phyloP scores from a whole-genome alignment of 345 rosid genomes.

The Eucalyptus tenuipes region DNA sequence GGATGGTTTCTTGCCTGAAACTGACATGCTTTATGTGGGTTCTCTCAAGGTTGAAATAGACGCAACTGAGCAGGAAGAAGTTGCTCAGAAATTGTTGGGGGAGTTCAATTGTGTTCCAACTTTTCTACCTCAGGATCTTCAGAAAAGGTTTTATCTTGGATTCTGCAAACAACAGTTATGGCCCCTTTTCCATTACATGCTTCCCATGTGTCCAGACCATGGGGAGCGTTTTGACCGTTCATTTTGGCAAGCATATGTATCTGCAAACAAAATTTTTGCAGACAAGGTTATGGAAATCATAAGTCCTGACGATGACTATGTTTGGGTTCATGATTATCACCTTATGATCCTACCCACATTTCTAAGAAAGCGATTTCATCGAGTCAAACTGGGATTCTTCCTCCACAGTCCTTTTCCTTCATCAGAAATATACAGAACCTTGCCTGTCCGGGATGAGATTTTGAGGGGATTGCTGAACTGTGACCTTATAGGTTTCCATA shows the following conservation, averaged over 20 bases:
- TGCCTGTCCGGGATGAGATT: slow-evolving; percentile 62
- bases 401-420: slow-evolving; percentile 83
- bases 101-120: slow-evolving; percentile 70
- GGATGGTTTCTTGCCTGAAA: slow-evolving; percentile 51
- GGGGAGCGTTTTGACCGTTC: slow-evolving; percentile 64
- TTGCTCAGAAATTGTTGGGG: slow-evolving; percentile 42
- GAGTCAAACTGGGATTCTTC: slow-evolving; percentile 71
- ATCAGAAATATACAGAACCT: slow-evolving; percentile 64
- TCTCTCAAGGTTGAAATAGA: slow-evolving; percentile 53
- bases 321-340: slow-evolving; percentile 81
- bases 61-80: slow-evolving; percentile 48
- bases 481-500: slow-evolving; percentile 73
- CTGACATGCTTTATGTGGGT: slow-evolving; percentile 62
- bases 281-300: slow-evolving; percentile 80
- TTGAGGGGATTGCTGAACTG: slow-evolving; percentile 62
- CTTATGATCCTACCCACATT: slow-evolving; percentile 77
- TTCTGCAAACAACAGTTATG: slow-evolving; percentile 74
- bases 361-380: slow-evolving; percentile 56
- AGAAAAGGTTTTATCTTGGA: slow-evolving; percentile 56
- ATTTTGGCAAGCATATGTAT: slow-evolving; percentile 73
- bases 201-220: slow-evolving; percentile 74
- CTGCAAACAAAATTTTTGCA: slow-evolving; percentile 69
- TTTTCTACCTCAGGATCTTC: slow-evolving; percentile 48
- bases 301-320: slow-evolving; percentile 65
- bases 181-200: slow-evolving; percentile 86